Percentiles rank a stretch among this genome's conserved stretches.
Evolutionary conservation across 169 alveolate genomes (phyloP).

Genomic region (Plasmodium gallinaceum): DNA sequence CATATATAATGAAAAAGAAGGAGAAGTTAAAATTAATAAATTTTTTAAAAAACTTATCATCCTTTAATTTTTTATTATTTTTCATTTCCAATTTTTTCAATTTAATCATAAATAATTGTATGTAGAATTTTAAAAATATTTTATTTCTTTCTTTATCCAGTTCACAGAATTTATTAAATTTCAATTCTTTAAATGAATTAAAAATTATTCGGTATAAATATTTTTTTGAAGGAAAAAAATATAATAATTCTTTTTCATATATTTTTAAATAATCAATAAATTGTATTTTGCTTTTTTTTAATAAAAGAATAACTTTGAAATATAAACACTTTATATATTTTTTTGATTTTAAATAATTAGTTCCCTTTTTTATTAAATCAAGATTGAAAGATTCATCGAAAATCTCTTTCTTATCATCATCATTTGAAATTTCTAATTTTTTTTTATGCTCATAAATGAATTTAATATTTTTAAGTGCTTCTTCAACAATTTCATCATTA

Average conservation of each 20-base stretch:
- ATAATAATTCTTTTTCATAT: slow-evolving; percentile 38
- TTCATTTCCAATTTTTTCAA: slow-evolving; percentile 37
- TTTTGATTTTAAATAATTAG: slow-evolving; percentile 25
- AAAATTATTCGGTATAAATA: slow-evolving; percentile 19
- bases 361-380: slow-evolving; percentile 44
- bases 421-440: not conserved
- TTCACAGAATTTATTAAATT: slow-evolving; percentile 7
- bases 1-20: slow-evolving; percentile 57
- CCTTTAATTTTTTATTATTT: slow-evolving; percentile 34
- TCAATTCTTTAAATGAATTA: slow-evolving; percentile 35
- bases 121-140: slow-evolving; percentile 17
- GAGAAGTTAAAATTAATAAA: slow-evolving; percentile 33
- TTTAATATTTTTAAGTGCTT: slow-evolving; percentile 21
- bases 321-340: slow-evolving; percentile 19
- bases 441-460: slow-evolving; percentile 21
- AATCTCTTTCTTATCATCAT: not conserved
- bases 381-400: slow-evolving; percentile 1
- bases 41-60: slow-evolving; percentile 62
- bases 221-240: slow-evolving; percentile 63
- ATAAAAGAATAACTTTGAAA: slow-evolving; percentile 8
- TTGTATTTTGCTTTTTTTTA: slow-evolving; percentile 16
- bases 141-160: slow-evolving; percentile 22
- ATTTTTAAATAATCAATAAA: slow-evolving; percentile 22
- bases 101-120: slow-evolving; percentile 26
- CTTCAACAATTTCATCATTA: slow-evolving; percentile 13